A percentile compares a stretch with the other conserved stretches of the same genome.
Evolutionary conservation across 331 rosid genomes (phyloP).

Genomic region (Quercus tomentella): DNA sequence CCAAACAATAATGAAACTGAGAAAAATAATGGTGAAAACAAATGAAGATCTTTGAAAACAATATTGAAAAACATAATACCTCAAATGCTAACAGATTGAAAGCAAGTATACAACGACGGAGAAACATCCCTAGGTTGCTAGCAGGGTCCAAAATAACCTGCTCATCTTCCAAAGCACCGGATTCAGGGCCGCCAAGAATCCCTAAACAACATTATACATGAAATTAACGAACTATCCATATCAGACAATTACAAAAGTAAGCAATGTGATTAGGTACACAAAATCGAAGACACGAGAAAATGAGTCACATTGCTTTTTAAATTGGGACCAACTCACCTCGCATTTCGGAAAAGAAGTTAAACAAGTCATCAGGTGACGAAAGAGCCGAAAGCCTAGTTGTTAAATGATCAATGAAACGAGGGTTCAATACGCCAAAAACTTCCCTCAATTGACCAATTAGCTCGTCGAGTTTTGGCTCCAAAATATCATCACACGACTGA

Average conservation of each 20-base stretch:
- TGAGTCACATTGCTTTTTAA: not conserved
- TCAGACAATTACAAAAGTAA: not conserved
- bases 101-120: conserved; percentile 81
- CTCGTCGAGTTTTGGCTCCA: conserved; percentile 90
- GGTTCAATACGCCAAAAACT: conserved; percentile 46
- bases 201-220: conserved; percentile 38
- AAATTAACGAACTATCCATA: not conserved
- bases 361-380: conserved; percentile 82
- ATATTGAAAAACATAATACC: conserved; percentile 34
- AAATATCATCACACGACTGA: conserved; percentile 78
- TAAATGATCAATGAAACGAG: conserved; percentile 61
- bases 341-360: conserved; percentile 74
- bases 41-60: not conserved
- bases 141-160: conserved; percentile 75
- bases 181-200: conserved; percentile 69
- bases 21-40: not conserved
- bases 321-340: conserved; percentile 51
- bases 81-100: conserved; percentile 84
- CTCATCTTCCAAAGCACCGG: conserved; percentile 74
- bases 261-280: no score
- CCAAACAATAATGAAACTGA: not conserved
- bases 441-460: conserved; percentile 67
- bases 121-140: conserved; percentile 80
- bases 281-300: not conserved
- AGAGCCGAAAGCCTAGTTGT: conserved; percentile 61